phyloP scores from a whole-genome alignment of 108 stramenopile species.

The Stephanodiscus triporus region DNA sequence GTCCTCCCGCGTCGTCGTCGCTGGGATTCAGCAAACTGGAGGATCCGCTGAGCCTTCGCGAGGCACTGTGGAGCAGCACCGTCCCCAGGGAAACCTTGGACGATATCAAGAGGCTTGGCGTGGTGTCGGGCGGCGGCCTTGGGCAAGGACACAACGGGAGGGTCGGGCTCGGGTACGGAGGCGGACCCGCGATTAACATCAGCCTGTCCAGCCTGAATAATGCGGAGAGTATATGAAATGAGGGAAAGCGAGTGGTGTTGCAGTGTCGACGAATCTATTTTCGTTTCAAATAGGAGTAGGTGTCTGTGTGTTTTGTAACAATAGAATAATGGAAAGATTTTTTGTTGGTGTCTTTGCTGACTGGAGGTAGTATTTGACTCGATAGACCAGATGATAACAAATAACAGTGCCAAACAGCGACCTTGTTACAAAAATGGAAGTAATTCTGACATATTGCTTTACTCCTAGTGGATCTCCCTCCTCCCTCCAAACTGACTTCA shows the following conservation, averaged over 20 bases:
- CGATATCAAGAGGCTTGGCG: slow-evolving; percentile 72
- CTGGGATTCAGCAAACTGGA: slow-evolving; percentile 43
- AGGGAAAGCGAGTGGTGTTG: not conserved
- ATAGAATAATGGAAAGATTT: too few relatives aligned
- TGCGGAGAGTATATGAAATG: slow-evolving; percentile 43
- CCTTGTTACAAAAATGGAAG: too few relatives aligned
- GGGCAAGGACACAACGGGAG: not conserved
- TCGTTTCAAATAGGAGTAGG: too few relatives aligned
- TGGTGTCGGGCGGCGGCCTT: slow-evolving; percentile 28
- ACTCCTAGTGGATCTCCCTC: slow-evolving; percentile 63
- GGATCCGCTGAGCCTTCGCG: slow-evolving; percentile 64
- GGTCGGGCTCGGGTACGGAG: not conserved
- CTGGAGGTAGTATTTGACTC: too few relatives aligned
- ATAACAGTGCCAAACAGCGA: too few relatives aligned
- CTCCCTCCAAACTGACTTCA: slow-evolving; percentile 68
- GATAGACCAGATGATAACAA: too few relatives aligned
- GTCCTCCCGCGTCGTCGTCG: slow-evolving; percentile 33
- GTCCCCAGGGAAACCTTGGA: slow-evolving; percentile 76
- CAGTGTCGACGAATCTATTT: not conserved
- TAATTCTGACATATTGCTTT: too few relatives aligned
- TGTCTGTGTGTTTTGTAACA: too few relatives aligned
- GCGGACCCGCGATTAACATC: slow-evolving; percentile 14
- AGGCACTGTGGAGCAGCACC: slow-evolving; percentile 82
- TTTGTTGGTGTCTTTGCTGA: too few relatives aligned
- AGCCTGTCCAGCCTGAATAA: slow-evolving; percentile 41